These are phyloP conservation scores for Kuraishia piskuri DNA, from an alignment of 805 yeast species.

Conservation along the genomic window DNA sequence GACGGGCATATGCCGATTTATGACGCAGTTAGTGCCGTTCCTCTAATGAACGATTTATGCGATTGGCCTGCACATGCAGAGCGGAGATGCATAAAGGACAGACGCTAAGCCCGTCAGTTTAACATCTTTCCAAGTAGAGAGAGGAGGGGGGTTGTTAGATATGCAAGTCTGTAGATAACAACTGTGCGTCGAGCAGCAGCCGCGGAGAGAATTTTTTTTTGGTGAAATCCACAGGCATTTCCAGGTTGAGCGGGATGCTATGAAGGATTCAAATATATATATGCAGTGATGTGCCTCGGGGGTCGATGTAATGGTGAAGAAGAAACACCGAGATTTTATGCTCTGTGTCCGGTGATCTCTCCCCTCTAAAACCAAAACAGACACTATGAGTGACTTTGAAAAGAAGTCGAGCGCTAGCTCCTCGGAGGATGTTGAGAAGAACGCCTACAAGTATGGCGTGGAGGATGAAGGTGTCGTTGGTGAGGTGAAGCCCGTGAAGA, in stretches of 20 bases:
- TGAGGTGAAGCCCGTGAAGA: conserved; percentile 7
- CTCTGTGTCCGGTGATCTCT: neutral
- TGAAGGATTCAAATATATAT: neutral
- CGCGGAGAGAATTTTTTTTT: neutral
- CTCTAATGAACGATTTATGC: neutral
- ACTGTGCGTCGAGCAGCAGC: neutral
- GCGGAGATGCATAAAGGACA: neutral
- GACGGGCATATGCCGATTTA: neutral
- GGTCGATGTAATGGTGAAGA: neutral
- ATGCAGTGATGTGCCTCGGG: neutral
- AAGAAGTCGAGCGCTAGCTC: conserved; percentile 16
- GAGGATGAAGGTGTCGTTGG: conserved; percentile 9
- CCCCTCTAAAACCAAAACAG: conserved; percentile 7
- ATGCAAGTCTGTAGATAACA: neutral
- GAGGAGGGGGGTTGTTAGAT: neutral
- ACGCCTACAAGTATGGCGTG: conserved; percentile 4
- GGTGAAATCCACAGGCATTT: neutral
- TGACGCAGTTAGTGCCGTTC: neutral
- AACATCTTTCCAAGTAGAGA: neutral
- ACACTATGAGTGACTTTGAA: conserved; percentile 21
- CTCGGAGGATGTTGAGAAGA: conserved; percentile 10
- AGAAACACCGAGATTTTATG: neutral
- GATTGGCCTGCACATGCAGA: neutral
- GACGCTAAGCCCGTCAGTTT: neutral
- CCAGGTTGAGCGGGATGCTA: neutral